Base-by-base conservation (phyloP, 78 protist genomes). In the Dictyostelium capitatum region DNA sequence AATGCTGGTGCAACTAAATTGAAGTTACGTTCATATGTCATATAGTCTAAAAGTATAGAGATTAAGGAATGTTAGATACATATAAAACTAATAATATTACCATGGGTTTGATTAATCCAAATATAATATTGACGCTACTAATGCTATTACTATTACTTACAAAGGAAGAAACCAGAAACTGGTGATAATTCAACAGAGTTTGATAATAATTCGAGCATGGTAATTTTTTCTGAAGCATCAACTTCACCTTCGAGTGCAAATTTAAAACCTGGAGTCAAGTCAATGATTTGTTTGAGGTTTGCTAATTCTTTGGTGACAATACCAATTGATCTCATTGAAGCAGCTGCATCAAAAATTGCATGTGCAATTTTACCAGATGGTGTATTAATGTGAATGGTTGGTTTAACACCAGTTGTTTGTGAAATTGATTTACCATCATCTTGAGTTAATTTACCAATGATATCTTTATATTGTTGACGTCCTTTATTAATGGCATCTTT, bases 281-380 rank as follows among this genome's bases (percentile, higher is more conserved):
- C 79, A n/a, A 87, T 59, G 43, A 70, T 48, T 6, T 48, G 3
- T 70, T 62, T 43, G 20, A 87, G 20, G 7, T 46, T 5, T 19
- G 65, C 56, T 46, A 77, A 73, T 46, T 87, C 93, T 54, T 87
- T 87, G 14, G 70, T 7, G 2, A 87, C 93, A 41, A 87, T 77
- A 50, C 53, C 48, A 25, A 87, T 41, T 37, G 64, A 51, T 62
- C 93, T 80, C 54, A 80, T 59, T 28, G 65, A 59, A 9, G 93
- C 43, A 64, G 93, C 93, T 47, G 72, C 32, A 19, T 56, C 30
- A 30, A 87, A 87, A 54, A 87, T 64, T 6, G 93, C 93, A 6
- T 77, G 93, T 15, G 93, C 93, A 65, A 87, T 28, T 43, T 87
- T 87, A 77, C 93, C 93, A 23, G 93, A 25, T 57, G 80, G 46